Base-by-base conservation (phyloP, 176 grass and related monocot species). In the Aechmea fasciata region DNA sequence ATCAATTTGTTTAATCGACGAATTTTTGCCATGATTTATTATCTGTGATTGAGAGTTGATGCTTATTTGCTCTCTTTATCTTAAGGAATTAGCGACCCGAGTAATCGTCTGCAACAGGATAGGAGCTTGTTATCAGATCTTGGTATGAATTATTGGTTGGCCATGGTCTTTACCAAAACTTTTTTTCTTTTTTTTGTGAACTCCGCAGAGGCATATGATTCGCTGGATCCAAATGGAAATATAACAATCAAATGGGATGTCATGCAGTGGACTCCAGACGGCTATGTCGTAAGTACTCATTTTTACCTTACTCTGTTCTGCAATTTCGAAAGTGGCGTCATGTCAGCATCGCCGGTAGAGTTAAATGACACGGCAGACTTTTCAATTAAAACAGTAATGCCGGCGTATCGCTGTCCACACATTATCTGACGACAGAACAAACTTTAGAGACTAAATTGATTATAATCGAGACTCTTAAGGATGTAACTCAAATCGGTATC, bases 171-270 rank as follows among this genome's bases (percentile, higher is more conserved):
- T 22, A 28, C 14, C 69, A 17, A 19, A 66, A 62, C 55, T 18
- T 41, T 64, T 47, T 49, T 75, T 2, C 71, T 79, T 82, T 28
- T 71, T 26, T 23, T 23, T 23, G 22, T n/a, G 80, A 22, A 70
- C 52, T 65, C 41, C 79, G 78, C 76, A 94, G 83, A 82, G 70
- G 86, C 86, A 65, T 94, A 88, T 73, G 89, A 92, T 70, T 61
- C 85, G 9, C 89, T 85, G 66, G 89, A 92, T 83, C 85, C 89
- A 75, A 85, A 11, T 75, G 89, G 89, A 10, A 92, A 88, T 61
- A 88, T 92, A 83, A 92, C 89, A 69, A 83, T 88, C 75, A 92
- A 88, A 61, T 92, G 89, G 89, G 89, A 88, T 66, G 65, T 92
- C 74, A 81, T 79, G 20, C 85, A 88, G 80, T 92, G 89, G 85